Percentiles rank a stretch among this genome's conserved stretches.
Conservation (phyloP, 2,329 filamentous ascomycete species). For the Setomelanomma holmii region DNA sequence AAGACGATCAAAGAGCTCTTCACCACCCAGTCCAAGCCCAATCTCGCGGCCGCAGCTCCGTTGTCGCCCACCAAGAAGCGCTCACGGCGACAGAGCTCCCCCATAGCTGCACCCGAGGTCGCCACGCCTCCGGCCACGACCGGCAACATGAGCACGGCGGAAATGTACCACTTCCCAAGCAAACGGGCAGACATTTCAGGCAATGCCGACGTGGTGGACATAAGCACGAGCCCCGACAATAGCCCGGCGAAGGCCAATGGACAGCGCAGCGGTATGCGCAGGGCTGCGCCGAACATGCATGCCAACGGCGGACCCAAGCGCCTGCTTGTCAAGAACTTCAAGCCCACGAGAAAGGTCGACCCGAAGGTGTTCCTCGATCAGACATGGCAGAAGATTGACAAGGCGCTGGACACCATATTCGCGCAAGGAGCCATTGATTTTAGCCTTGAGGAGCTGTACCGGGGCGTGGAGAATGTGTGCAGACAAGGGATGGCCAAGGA, state of each 20-base stretch:
- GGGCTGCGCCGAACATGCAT: constrained; percentile 71
- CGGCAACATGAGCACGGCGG: constrained; percentile 37
- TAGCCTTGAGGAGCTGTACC: constrained; percentile 89
- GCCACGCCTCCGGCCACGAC: constrained; percentile 15
- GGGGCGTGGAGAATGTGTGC: constrained; percentile 90
- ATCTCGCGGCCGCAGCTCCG: constrained; percentile 28
- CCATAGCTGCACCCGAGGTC: constrained; percentile 14
- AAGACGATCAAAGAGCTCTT: constrained; percentile 47
- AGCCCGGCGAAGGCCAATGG: constrained; percentile 49
- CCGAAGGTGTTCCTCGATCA: constrained; percentile 79
- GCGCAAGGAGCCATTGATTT: constrained; percentile 62
- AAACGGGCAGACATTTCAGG: constrained; percentile 26
- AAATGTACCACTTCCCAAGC: constrained; percentile 47
- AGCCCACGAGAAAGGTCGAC: constrained; percentile 68
- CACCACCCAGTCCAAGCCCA: constrained; percentile 45
- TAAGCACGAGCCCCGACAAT: constrained; percentile 50
- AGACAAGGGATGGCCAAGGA: constrained; percentile 74
- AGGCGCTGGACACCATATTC: constrained; percentile 78
- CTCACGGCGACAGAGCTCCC: constrained; percentile 34
- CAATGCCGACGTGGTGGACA: constrained; percentile 33
- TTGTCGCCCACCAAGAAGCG: constrained; percentile 43
- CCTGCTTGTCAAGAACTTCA: constrained; percentile 92
- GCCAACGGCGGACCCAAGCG: constrained; percentile 73
- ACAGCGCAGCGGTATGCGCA: constrained; percentile 47
- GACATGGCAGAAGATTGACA: constrained; percentile 76